Evolutionary conservation across 441 rosid genomes (phyloP).

Genomic region (Euphorbia celastroides): DNA sequence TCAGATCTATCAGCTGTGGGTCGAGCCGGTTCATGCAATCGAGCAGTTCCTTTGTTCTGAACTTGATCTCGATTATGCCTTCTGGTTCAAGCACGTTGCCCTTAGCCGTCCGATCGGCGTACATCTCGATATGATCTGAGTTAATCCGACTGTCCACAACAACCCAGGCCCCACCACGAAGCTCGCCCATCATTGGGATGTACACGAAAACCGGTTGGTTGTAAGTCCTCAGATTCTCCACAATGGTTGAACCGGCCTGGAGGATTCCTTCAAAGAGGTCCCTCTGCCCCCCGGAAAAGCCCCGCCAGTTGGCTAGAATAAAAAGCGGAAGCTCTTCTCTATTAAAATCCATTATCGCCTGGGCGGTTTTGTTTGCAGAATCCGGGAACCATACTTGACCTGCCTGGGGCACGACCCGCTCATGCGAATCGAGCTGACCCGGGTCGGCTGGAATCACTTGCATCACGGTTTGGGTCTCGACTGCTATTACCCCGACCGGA

Average conservation of each 20-base stretch:
- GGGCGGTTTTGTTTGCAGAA: constrained; percentile 97
- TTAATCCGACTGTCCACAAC: constrained; percentile 95
- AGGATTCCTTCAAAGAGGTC: constrained; percentile 99
- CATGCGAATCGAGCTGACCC: constrained; percentile 99
- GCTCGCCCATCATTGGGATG: constrained; percentile 99
- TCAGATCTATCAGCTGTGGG: constrained; percentile 57
- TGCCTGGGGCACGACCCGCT: constrained; percentile 98
- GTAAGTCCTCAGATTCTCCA: constrained; percentile 96
- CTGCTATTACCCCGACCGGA: constrained; percentile 98
- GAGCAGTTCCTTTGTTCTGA: constrained; percentile 81
- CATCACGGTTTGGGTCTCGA: constrained; percentile 98
- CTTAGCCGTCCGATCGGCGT: constrained; percentile 90
- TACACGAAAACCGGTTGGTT: constrained; percentile 96
- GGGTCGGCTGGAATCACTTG: constrained; percentile 99
- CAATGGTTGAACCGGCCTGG: constrained; percentile 98
- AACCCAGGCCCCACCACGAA: constrained; percentile 99
- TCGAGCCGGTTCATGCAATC: constrained; percentile 99
- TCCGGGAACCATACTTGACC: constrained; percentile 99
- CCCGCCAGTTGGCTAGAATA: constrained; percentile 99
- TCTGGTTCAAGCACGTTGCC: constrained; percentile 99
- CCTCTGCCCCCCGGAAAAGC: constrained; percentile 99
- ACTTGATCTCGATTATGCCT: constrained; percentile 96
- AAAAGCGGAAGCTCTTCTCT: constrained; percentile 94
- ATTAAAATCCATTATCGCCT: constrained; percentile 95
- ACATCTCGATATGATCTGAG: constrained; percentile 95